Percentiles rank a stretch among this genome's conserved stretches.
Evolutionary conservation across 805 yeast genomes (phyloP).

Genomic region (Candida nanaspora): DNA sequence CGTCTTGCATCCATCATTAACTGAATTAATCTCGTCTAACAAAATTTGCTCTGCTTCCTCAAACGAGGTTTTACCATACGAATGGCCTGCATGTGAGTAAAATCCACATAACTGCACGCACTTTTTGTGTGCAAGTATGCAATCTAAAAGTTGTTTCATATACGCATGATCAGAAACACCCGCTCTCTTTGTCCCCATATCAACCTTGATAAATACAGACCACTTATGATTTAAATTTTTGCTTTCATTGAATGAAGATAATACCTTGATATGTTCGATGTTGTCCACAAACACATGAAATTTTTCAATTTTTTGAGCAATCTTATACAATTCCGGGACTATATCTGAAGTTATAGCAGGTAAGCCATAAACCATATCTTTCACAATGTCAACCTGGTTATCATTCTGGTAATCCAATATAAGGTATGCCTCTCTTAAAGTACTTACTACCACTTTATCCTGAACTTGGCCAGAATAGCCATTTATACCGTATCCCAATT

Average conservation of each 20-base stretch:
- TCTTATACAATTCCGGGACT: conserved; percentile 38
- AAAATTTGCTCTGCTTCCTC: conserved; percentile 41
- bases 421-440: conserved; percentile 50
- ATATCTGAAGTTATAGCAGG: conserved; percentile 47
- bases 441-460: conserved; percentile 56
- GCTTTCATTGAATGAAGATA: conserved; percentile 30
- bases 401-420: conserved; percentile 13
- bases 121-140: conserved; percentile 17
- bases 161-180: conserved; percentile 33
- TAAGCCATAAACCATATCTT: conserved; percentile 51
- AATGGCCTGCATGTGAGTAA: conserved; percentile 77
- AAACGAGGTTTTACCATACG: conserved; percentile 43
- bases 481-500: conserved; percentile 38
- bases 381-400: conserved; percentile 18
- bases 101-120: conserved; percentile 52
- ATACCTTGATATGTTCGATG: conserved; percentile 43
- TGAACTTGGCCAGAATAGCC: conserved; percentile 26
- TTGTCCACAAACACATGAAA: conserved; percentile 58
- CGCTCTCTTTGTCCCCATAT: conserved; percentile 69
- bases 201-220: conserved; percentile 62
- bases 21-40: conserved; percentile 51
- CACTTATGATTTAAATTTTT: conserved; percentile 30
- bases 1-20: conserved; percentile 42
- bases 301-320: conserved; percentile 33
- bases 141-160: conserved; percentile 8